Percentiles rank a stretch among this genome's conserved stretches.
Conservation (phyloP, 2,329 filamentous ascomycete genomes). For the Trichoderma koningii region DNA sequence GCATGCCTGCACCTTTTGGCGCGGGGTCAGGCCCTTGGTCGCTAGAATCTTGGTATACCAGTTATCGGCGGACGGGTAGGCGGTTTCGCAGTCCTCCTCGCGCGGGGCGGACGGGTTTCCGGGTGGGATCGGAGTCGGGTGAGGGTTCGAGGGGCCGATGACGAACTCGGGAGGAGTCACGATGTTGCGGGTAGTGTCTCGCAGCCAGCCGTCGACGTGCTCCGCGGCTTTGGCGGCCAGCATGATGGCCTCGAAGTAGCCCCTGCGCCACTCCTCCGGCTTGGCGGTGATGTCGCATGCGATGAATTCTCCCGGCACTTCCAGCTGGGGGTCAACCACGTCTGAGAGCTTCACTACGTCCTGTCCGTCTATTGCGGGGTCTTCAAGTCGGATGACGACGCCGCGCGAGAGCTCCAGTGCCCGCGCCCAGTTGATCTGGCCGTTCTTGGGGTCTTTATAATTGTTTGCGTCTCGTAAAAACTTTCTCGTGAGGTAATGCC, state of each 20-base stretch:
- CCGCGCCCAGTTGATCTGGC: slow-evolving; percentile 65
- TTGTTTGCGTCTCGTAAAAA: slow-evolving; percentile 65
- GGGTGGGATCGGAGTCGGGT: slow-evolving; percentile 70
- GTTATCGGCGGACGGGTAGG: slow-evolving; percentile 69
- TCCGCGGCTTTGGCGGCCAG: slow-evolving; percentile 74
- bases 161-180: slow-evolving; percentile 74
- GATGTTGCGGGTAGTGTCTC: slow-evolving; percentile 65
- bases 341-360: slow-evolving; percentile 58
- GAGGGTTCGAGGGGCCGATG: slow-evolving; percentile 79
- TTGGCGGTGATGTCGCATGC: slow-evolving; percentile 72
- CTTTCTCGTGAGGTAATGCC: slow-evolving; percentile 71
- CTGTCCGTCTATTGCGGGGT: slow-evolving; percentile 67
- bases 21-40: slow-evolving; percentile 74
- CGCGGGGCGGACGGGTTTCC: slow-evolving; percentile 63
- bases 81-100: slow-evolving; percentile 73
- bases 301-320: slow-evolving; percentile 67
- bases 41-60: slow-evolving; percentile 83
- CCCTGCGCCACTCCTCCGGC: slow-evolving; percentile 80
- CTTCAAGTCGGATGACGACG: slow-evolving; percentile 68
- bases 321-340: slow-evolving; percentile 65
- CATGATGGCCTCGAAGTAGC: slow-evolving; percentile 84
- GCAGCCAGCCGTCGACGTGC: slow-evolving; percentile 76
- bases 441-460: slow-evolving; percentile 56
- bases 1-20: slow-evolving; percentile 78
- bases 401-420: slow-evolving; percentile 62